Percentiles rank a stretch among this genome's conserved stretches.
These are phyloP conservation scores for Aspergillus cavernicola DNA, from an alignment of 495 filamentous ascomycete genomes.

Conservation along the genomic window DNA sequence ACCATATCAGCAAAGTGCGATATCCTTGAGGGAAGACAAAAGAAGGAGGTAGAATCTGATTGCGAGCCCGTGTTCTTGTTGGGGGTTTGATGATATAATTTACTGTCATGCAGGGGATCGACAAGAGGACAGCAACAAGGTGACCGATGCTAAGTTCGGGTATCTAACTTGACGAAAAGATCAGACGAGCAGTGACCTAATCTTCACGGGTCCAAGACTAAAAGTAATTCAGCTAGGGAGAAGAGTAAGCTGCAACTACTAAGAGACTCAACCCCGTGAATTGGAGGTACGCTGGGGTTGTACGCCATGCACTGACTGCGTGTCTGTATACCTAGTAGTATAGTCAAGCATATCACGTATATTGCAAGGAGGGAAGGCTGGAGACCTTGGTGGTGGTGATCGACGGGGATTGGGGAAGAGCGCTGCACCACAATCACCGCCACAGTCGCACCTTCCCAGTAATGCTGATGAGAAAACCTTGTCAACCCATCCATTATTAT, in stretches of 20 bases:
- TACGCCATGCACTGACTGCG: slow-evolving; percentile 13
- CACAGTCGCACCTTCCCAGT: background rate
- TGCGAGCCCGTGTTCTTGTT: background rate
- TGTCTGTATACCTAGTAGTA: no score
- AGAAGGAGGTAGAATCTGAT: background rate
- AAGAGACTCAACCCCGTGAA: background rate
- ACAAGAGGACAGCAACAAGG: background rate
- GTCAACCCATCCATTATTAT: background rate
- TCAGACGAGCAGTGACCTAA: background rate
- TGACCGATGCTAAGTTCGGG: background rate
- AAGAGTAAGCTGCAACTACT: background rate
- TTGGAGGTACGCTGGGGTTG: slow-evolving; percentile 4
- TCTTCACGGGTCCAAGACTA: background rate
- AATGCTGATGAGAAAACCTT: background rate
- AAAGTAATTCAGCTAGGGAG: no score
- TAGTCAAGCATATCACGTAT: slow-evolving; percentile 13
- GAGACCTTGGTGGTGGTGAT: no score
- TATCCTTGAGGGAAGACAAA: background rate
- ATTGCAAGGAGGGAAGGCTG: background rate
- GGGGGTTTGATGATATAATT: background rate
- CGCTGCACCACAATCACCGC: background rate
- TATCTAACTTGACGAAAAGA: slow-evolving; percentile 6
- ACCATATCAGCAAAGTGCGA: background rate
- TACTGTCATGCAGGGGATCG: slow-evolving; percentile 4
- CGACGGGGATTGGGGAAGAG: background rate